phyloP scores from a whole-genome alignment of 768 basidiomycete species.

The Suillus spraguei region DNA sequence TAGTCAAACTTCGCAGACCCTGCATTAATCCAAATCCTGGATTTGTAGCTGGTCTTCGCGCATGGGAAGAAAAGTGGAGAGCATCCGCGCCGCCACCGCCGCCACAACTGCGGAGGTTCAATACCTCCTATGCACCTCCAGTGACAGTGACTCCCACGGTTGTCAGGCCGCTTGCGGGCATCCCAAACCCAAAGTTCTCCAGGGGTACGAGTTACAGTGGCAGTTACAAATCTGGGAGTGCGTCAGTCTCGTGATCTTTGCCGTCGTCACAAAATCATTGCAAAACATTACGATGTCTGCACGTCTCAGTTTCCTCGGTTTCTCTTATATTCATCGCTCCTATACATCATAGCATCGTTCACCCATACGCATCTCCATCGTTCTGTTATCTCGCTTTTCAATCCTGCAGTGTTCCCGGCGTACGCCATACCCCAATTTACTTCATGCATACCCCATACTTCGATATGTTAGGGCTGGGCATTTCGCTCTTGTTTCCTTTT shows the following conservation, averaged over 20 bases:
- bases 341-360: background rate
- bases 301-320: background rate
- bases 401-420: background rate
- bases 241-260: constrained; percentile 3
- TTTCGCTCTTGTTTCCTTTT: background rate
- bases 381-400: background rate
- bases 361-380: background rate
- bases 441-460: background rate
- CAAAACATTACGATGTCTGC: background rate
- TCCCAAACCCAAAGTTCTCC: constrained; percentile 19
- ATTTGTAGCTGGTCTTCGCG: constrained; percentile 60
- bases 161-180: background rate
- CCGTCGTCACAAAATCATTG: background rate
- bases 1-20: constrained; percentile 65
- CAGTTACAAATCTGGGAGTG: constrained; percentile 1
- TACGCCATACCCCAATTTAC: background rate
- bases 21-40: constrained; percentile 82
- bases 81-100: constrained; percentile 17
- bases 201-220: constrained; percentile 31
- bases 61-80: constrained; percentile 52
- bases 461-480: background rate
- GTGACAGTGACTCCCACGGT: background rate
- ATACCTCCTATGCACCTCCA: constrained; percentile 24
- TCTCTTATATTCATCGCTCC: background rate
- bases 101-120: constrained; percentile 32